A percentile compares a stretch with the other conserved stretches of the same genome.
These are phyloP conservation scores for Zancudomyces culisetae DNA, from an alignment of 371 early-diverging fungal species.

Conservation along the genomic window DNA sequence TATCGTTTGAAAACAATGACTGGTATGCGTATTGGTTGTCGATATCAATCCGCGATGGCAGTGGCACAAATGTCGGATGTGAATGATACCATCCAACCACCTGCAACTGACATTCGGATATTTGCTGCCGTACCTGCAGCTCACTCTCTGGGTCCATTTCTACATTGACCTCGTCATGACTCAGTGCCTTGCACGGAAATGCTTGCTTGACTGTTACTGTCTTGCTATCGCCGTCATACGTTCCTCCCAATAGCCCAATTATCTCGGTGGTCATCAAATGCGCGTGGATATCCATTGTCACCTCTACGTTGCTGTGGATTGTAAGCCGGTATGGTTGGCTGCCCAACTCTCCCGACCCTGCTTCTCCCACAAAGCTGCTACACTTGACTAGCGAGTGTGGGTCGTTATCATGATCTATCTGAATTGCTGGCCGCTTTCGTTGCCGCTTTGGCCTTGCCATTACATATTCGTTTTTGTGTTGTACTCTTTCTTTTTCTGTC, in stretches of 20 bases:
- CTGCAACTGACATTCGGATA: conserved; percentile 42
- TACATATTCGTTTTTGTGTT: conserved; percentile 30
- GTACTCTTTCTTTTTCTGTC: conserved; percentile 11
- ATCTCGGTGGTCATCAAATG: conserved; percentile 69
- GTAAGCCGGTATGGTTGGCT: conserved; percentile 56
- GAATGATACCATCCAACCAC: conserved; percentile 85
- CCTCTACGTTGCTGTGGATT: conserved; percentile 51
- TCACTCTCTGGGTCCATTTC: conserved; percentile 76
- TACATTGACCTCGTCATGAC: conserved; percentile 56
- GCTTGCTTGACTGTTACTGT: conserved; percentile 36
- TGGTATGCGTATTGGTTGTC: conserved; percentile 72
- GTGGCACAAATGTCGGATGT: conserved; percentile 58
- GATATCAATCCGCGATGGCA: conserved; percentile 56
- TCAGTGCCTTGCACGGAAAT: conserved; percentile 53
- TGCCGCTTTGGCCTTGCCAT: conserved; percentile 1
- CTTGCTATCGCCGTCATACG: conserved; percentile 36
- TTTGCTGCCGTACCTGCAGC: conserved; percentile 48
- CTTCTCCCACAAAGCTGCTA: conserved; percentile 46
- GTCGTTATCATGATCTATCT: conserved; percentile 47
- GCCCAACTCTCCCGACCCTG: conserved; percentile 39
- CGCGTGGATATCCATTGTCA: conserved; percentile 76
- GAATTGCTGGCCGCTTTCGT: conserved; percentile 6
- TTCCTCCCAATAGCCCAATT: conserved; percentile 68
- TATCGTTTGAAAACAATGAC: conserved; percentile 15
- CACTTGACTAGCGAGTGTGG: conserved; percentile 69